Percentiles rank a stretch among this genome's conserved stretches.
phyloP scores from a whole-genome alignment of 257 asterid species.

The Fraxinus quadrangulata region DNA sequence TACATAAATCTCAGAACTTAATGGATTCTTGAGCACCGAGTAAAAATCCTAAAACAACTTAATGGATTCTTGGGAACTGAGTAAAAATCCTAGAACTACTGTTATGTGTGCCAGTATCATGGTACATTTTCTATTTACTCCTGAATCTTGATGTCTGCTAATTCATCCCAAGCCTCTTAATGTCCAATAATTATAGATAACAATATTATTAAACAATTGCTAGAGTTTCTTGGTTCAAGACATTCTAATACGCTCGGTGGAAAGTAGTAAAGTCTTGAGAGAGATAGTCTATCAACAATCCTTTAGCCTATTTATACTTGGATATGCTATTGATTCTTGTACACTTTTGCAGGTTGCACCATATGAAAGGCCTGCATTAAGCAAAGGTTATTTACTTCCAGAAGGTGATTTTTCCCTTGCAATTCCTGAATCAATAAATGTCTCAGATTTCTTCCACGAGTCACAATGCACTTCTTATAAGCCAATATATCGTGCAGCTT shows the following conservation, averaged over 20 bases:
- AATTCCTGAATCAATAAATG: neutral
- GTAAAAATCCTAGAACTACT: slow-evolving; percentile 1
- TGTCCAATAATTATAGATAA: neutral
- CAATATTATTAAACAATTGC: neutral
- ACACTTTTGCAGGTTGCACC: slow-evolving; percentile 72
- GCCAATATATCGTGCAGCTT: neutral
- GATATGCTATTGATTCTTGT: slow-evolving; percentile 20
- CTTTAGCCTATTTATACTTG: neutral
- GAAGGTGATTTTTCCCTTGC: slow-evolving; percentile 53
- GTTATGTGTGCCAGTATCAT: neutral
- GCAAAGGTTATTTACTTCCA: slow-evolving; percentile 88
- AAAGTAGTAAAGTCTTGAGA: neutral
- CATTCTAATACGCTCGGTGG: neutral
- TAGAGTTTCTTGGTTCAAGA: neutral
- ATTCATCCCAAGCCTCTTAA: neutral
- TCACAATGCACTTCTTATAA: neutral
- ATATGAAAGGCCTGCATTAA: slow-evolving; percentile 89
- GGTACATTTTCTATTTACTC: neutral
- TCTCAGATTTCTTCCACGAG: neutral
- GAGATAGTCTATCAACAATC: neutral
- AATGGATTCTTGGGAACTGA: neutral
- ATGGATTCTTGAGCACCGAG: too few relatives aligned
- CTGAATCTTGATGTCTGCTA: neutral
- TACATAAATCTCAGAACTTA: neutral
- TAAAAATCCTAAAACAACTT: too few relatives aligned